Base-by-base conservation (phyloP, 441 rosid genomes). In the Brassica hybrid region DNA sequence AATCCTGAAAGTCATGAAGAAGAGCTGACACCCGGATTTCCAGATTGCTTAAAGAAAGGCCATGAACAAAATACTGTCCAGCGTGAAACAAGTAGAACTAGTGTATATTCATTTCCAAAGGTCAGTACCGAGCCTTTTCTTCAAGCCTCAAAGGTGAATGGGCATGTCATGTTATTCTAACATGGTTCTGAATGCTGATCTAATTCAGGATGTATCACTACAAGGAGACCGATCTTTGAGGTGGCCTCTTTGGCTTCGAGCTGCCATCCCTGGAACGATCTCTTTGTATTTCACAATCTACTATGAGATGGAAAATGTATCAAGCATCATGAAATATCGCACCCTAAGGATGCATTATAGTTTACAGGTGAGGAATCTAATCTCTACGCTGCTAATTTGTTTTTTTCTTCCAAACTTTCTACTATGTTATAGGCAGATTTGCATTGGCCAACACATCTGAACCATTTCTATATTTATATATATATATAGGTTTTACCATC, bases 171-270 rank as follows among this genome's bases (percentile, higher is more conserved):
- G 69, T 18, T 73, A 61, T 54, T 61, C 63, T 65, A 71, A 78
- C 77, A 67, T 76, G 76, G 71, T 56, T 76, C 63, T 73, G 65
- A 71, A 64, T 48, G 67, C 75, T 83, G 74, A 65, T 70, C 76
- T 78, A 69, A 73, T 80, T 83, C 92, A 96, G 99, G 94, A 87
- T 78, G 74, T 82, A 73, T 78, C 86, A 69, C 74, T 91, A 65
- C 85, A 84, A 79, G 86, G 88, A 63, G 92, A 83, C 60, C 81
- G 75, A 76, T 84, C 96, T 66, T 83, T 96, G 58, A 76, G 76
- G 56, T 94, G 99, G 98, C 94, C 99, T 79, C 87, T 96, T 60
- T 94, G 98, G 99, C 81, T 92, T 84, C 98, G 88, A 72, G 97
- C 99, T 86, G 93, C 99, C 80, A 83, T 83, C 75, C 94, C 97